Evolutionary conservation across 2,329 filamentous ascomycete species (phyloP), one percentile per base, ranked within the genome.

Genomic region (Davidsoniella eucalypti): DNA sequence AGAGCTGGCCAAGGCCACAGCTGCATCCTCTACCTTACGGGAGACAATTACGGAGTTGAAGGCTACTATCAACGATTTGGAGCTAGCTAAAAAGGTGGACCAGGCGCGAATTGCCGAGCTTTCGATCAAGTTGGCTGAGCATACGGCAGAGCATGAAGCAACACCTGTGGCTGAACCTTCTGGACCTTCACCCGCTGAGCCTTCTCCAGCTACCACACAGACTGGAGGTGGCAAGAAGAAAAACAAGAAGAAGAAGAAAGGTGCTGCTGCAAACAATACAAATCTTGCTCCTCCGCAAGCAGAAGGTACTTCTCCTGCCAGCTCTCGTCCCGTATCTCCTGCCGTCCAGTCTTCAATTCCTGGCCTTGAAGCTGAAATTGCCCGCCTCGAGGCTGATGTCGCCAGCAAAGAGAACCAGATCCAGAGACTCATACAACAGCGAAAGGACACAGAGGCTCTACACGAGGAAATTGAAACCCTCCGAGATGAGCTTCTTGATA

Each of bases 211-310:
- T 14, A 46, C 58, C 3, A 46, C 60, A 1, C 52, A 59, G 6
- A 41, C 58, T 5, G 51, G 56, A 12, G 54, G 54, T 4, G 54
- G 55, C 3, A 75, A 72, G 53, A 90, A 87, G 66, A 93, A 86
- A 65, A 88, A 85, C 64, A 93, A 87, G 56, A 85, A 85, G 62
- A 94, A 90, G 69, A 94, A 93, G 73, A 90, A 88, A 69, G 78
- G 76, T 16, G 75, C 72, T 29, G 77, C 75, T 55, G 63, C 63
- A 5, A 62, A 37, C 29, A 39, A 64, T 5, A 64, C 69, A 7
- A 63, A 66, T 49, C 57, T 65, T 4, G 61, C 65, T 4, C 54
- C 61, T 12, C 23, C 49, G 12, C 4, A 26, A 2, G 45, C 43
- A 39, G 59, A 2, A 60, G 59, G n/a, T 7, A 44, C 41, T 8